A percentile compares a stretch with the other conserved stretches of the same genome.
Conservation (phyloP, 2,329 filamentous ascomycete genomes). For the Trichoderma sp. region DNA sequence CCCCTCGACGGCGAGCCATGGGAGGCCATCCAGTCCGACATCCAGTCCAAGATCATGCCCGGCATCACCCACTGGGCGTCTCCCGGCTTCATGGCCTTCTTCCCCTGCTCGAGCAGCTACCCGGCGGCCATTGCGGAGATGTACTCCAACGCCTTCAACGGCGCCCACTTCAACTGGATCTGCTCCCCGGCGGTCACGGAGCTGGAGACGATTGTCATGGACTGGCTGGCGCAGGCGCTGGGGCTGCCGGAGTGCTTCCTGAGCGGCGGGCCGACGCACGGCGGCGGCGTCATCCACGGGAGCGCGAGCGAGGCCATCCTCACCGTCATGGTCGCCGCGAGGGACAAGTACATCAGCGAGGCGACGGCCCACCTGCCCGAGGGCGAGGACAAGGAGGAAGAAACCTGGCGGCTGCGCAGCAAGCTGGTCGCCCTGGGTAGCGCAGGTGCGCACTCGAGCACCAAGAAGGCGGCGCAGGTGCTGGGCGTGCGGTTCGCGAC, state of each 20-base stretch:
- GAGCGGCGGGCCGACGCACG: constrained; percentile 68
- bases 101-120: constrained; percentile 79
- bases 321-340: constrained; percentile 82
- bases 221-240: constrained; percentile 83
- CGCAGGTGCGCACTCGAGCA: constrained; percentile 78
- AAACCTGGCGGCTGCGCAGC: constrained; percentile 59
- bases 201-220: constrained; percentile 87
- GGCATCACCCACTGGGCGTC: constrained; percentile 94
- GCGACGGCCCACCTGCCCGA: constrained; percentile 54
- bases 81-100: constrained; percentile 95
- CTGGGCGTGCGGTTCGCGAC: constrained; percentile 79
- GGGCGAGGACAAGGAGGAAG: constrained; percentile 68
- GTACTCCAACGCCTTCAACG: constrained; percentile 85
- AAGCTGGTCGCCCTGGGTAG: constrained; percentile 77
- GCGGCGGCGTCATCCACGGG: constrained; percentile 93
- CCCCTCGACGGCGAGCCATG: constrained; percentile 72
- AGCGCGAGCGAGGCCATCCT: constrained; percentile 86
- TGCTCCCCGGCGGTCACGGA: constrained; percentile 91
- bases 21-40: constrained; percentile 77
- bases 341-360: constrained; percentile 73
- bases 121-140: constrained; percentile 89
- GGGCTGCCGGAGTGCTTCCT: constrained; percentile 72
- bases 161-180: constrained; percentile 96
- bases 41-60: constrained; percentile 84
- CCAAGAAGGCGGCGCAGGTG: constrained; percentile 84